Evolutionary conservation across 1,284 basidiomycete species (phyloP).

Genomic region (Melampsora abietis-canadensis): DNA sequence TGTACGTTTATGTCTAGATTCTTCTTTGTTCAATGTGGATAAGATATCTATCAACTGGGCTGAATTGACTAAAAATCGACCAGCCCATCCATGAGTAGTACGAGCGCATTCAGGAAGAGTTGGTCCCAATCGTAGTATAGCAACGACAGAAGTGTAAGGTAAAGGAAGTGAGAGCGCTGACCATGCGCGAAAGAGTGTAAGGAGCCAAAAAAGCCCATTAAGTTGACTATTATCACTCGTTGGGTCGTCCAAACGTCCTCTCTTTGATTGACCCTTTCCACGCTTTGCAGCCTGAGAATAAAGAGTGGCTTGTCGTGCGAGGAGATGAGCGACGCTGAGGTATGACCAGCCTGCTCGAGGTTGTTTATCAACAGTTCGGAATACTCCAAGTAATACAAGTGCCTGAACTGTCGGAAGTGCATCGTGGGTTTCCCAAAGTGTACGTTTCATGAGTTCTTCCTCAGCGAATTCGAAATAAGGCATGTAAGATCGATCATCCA

Average conservation of each 20-base stretch:
- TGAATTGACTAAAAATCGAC: slow-evolving; percentile 17
- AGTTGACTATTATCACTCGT: slow-evolving; percentile 20
- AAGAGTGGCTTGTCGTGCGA: slow-evolving; percentile 16
- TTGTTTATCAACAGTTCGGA: slow-evolving; percentile 36
- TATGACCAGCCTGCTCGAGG: slow-evolving; percentile 35
- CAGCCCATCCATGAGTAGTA: slow-evolving; percentile 25
- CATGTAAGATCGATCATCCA: slow-evolving; percentile 15
- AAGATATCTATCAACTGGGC: slow-evolving; percentile 34
- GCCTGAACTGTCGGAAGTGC: slow-evolving; percentile 27
- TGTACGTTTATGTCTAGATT: background rate
- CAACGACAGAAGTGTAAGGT: background rate
- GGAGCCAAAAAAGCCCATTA: slow-evolving; percentile 28
- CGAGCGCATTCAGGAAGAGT: background rate
- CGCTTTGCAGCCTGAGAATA: slow-evolving; percentile 13
- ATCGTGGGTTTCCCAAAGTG: slow-evolving; percentile 15
- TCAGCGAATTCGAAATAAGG: slow-evolving; percentile 39
- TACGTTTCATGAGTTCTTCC: slow-evolving; percentile 23
- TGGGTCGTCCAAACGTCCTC: background rate
- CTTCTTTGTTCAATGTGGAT: slow-evolving; percentile 19
- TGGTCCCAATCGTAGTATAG: slow-evolving; percentile 3
- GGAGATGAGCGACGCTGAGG: slow-evolving; percentile 30
- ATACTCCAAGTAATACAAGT: slow-evolving; percentile 27
- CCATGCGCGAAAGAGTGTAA: slow-evolving; percentile 11
- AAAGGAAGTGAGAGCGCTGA: background rate
- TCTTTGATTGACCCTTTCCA: background rate